Evolutionary conservation across 345 rosid genomes (phyloP), one percentile per base, ranked within the genome.

Genomic region (Eucalyptus sp.): DNA sequence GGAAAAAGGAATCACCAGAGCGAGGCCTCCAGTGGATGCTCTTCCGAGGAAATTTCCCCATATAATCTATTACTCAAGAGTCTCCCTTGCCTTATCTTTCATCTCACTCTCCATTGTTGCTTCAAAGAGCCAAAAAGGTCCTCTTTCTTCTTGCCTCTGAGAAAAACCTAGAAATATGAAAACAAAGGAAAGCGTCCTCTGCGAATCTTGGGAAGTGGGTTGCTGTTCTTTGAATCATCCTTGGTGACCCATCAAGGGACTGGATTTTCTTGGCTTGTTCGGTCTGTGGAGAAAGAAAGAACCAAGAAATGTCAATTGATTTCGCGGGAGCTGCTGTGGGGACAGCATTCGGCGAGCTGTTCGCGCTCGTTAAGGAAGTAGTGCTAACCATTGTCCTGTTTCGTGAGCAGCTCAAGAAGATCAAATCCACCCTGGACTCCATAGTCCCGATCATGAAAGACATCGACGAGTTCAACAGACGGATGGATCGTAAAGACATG

Each of bases 21-120:
- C 4, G 24, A 1, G 24, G 58, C 24, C 58, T 52, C 87, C 8
- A 50, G 16, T 89, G 1, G 62, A 24, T 24, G 25, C 22, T 58
- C 13, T 5, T 10, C 64, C 13, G 62, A 24, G 64, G 6, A 58
- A 24, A 10, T 24, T 24, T 22, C 6, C 62, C 62, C 41, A 37
- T 37, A 41, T 41, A 41, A 41, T 41, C 41, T 0, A 16, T 17
- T 17, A 2, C 56, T 56, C 62, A 2, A 10, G 0, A 24, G 10
- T 24, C 62, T 10, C 1, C 11, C 64, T 24, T 0, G 0, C 2
- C 13, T 24, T 0, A 10, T 58, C n/a, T 25, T 25, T 58, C n/a
- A 25, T 58, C 64, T 58, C 64, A 58, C 1, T 1, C 64, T 25
- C 64, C 64, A 10, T 58, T 58, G 15, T 58, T 58, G 64, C 1